Base-by-base conservation (phyloP, 495 filamentous ascomycete species). In the Aspergillus hancockii region DNA sequence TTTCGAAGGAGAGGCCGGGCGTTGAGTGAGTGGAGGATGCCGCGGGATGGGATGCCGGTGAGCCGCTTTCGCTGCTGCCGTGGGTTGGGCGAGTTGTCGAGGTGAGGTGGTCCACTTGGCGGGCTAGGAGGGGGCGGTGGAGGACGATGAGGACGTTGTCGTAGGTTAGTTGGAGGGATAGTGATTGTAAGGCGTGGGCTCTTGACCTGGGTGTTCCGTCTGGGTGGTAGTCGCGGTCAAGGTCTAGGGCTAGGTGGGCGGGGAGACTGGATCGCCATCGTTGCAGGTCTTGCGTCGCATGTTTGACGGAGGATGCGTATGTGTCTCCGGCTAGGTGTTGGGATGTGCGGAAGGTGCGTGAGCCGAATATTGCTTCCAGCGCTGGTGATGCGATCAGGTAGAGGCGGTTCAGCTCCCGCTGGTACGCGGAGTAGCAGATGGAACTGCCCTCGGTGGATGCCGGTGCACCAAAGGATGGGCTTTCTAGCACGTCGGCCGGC, bases 131-230 rank as follows among this genome's bases (percentile, higher is more conserved):
- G 41, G 72, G 72, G 13, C 72, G 62, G 51, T 75, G 65, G 9
- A 75, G 41, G 3, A 75, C 64, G 38, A 75, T 73, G 18, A 73
- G 55, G 13, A 75, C 51, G 47, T 72, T 72, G 53, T 75, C 72
- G 34, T 67, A 75, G 1, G 71, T 72, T 8, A 75, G 34, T 38
- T 75, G 68, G 13, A 75, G 40, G 4, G 71, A 61, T 16, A 75
- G 34, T 10, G 71, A 65, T 53, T 71, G 69, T 16, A 73, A 51
- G 8, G 63, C 58, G 54, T 72, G 56, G 18, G 67, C 67, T 56
- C 59, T 72, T 9, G 54, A 58, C 18, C 54, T 55, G 6, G 52
- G 43, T n/a, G 30, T 47, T 9, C 53, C 54, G n/a, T 59, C 19
- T 6, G 62, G 31, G 14, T 23, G 30, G 10, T 68, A 61, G 54